Evolutionary conservation across 768 basidiomycete genomes (phyloP).

Genomic region (Lanmaoa rubissima): DNA sequence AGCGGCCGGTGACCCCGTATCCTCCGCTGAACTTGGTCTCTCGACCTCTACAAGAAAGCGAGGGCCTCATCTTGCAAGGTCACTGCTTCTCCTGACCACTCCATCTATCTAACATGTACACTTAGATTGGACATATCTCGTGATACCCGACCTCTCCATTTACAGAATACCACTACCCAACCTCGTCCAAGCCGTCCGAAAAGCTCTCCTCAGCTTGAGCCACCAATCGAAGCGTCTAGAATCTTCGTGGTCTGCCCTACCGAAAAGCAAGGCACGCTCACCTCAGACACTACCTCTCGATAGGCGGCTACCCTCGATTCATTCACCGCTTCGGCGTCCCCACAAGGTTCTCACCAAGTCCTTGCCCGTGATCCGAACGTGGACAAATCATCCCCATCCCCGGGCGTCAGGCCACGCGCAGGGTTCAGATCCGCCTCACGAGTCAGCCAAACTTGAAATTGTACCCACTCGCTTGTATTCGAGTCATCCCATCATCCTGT

Average conservation of each 20-base stretch:
- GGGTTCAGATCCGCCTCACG: neutral
- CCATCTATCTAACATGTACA: neutral
- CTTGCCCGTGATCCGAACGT: neutral
- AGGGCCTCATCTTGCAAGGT: conserved; percentile 20
- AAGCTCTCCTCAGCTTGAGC: conserved; percentile 15
- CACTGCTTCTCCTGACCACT: neutral
- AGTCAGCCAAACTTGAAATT: neutral
- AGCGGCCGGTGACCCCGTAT: neutral
- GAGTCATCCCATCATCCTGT: neutral
- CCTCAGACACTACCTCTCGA: neutral
- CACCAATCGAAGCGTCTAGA: conserved; percentile 9
- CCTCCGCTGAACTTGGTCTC: conserved; percentile 6
- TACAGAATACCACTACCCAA: conserved; percentile 26
- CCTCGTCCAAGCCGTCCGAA: conserved; percentile 24
- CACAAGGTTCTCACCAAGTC: neutral
- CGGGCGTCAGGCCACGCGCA: neutral
- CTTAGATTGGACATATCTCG: conserved; percentile 31
- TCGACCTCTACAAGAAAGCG: neutral
- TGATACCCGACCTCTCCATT: conserved; percentile 21
- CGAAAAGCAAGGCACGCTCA: neutral
- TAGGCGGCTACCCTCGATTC: neutral
- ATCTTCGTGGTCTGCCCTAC: conserved; percentile 13
- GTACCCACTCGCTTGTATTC: conserved; percentile 1
- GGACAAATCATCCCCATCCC: neutral
- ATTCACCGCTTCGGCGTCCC: neutral